These are phyloP conservation scores for Petasospora rhodanensis DNA, from an alignment of 1,139 yeast species.

Conservation along the genomic window DNA sequence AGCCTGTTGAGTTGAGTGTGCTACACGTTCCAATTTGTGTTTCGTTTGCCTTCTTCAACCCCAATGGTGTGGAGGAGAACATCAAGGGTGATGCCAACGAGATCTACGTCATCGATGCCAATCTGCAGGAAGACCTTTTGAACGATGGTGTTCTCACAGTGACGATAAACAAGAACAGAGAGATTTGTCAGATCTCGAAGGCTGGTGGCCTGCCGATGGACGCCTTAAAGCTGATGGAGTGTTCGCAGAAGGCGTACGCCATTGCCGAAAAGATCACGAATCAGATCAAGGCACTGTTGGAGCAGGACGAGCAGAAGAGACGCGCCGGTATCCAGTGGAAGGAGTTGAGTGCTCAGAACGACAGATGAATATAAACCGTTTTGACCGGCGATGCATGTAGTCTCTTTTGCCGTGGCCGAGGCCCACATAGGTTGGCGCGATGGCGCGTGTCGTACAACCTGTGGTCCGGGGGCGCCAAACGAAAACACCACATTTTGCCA, in stretches of 20 bases:
- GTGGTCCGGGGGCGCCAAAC: background rate
- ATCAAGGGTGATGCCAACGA: conserved; percentile 64
- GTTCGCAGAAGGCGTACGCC: conserved; percentile 61
- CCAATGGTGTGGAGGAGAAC: conserved; percentile 57
- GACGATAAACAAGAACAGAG: conserved; percentile 85
- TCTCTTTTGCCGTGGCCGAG: too few relatives aligned
- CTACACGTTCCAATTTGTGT: conserved; percentile 88
- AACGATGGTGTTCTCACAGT: conserved; percentile 79
- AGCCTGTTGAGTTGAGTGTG: conserved; percentile 81
- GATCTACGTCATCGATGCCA: conserved; percentile 71
- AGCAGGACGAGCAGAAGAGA: conserved; percentile 45
- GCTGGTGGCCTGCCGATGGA: conserved; percentile 90
- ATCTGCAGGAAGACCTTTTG: conserved; percentile 68
- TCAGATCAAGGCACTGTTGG: conserved; percentile 45
- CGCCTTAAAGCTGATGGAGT: conserved; percentile 61
- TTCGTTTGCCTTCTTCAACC: conserved; percentile 82
- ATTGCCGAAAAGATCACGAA: conserved; percentile 64
- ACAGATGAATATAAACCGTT: conserved; percentile 18
- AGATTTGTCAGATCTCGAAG: conserved; percentile 82
- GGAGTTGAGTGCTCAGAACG: conserved; percentile 23
- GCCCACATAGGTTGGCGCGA: too few relatives aligned
- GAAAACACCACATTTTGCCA: background rate
- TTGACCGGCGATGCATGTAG: too few relatives aligned
- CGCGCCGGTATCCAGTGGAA: conserved; percentile 26
- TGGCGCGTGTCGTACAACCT: too few relatives aligned